Base-by-base conservation (phyloP, 1,284 basidiomycete species). In the Leccinum griseonigrum region DNA sequence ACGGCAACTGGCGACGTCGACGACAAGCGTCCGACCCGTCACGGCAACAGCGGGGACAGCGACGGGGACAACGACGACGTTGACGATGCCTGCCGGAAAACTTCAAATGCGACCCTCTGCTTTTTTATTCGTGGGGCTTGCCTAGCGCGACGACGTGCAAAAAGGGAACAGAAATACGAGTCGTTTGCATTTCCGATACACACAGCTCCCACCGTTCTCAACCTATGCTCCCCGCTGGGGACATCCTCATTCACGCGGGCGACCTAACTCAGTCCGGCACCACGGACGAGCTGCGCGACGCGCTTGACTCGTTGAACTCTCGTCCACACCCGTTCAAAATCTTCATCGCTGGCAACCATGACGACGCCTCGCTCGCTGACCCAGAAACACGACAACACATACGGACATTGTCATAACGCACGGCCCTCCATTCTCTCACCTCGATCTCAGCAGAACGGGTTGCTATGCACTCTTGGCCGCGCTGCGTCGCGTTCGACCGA, bases 361-460 rank as follows among this genome's bases (percentile, higher is more conserved):
- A 63, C 26, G 56, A 63, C 26, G 36, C 52, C 46, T 40, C 56
- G 13, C 61, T 63, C 10, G 62, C 62, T 26, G 46, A 63, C 46
- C 52, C 46, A 7, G 56, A 55, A 11, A 59, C 62, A 14, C 28
- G 38, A 18, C 46, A 43, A 34, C 31, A 36, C 31, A 36, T 59
- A 75, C 74, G 1, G 78, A 81, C 65, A 71, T 81, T 29, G 66
- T 81, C 51, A 67, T 81, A 59, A 81, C 79, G 1, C 80, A 80
- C 57, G 77, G 79, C 3, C 80, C 80, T 13, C 79, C 78, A 1
- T 58, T 66, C 22, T 61, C 59, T 36, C 76, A 78, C 63, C 70
- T 77, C 53, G 76, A 78, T 64, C 60, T 62, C 22, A 34, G 58
- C 26, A 40, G 54, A 26, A 43, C 63, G 13, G 78, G 78, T 0